Conservation (phyloP, 2,329 filamentous ascomycete genomes). For the Fusarium nanum region DNA sequence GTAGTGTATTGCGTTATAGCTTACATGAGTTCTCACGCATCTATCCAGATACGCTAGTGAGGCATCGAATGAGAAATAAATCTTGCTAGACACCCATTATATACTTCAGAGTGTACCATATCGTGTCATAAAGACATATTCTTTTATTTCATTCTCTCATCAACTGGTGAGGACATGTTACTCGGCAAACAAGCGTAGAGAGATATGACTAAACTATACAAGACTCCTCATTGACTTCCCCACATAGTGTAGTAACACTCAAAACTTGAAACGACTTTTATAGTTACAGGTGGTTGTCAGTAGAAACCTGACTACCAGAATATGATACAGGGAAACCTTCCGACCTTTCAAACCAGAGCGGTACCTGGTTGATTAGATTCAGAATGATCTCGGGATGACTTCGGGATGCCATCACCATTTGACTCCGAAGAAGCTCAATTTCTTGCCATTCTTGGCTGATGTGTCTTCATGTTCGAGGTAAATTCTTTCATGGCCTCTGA, state of each 20-base stretch:
- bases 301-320: background rate
- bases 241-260: background rate
- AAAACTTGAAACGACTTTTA: background rate
- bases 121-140: background rate
- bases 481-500: slow-evolving; percentile 75
- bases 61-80: background rate
- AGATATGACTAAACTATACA: background rate
- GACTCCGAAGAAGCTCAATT: slow-evolving; percentile 70
- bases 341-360: background rate
- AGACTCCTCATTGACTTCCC: background rate
- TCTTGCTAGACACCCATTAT: background rate
- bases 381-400: background rate
- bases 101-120: background rate
- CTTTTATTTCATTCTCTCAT: background rate
- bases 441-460: slow-evolving; percentile 53
- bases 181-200: background rate
- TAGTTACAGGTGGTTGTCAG: slow-evolving; percentile 16
- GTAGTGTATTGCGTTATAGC: background rate
- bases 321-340: slow-evolving; percentile 29
- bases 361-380: background rate
- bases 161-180: background rate
- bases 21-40: background rate
- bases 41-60: too few relatives aligned
- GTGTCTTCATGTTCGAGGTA: slow-evolving; percentile 73
- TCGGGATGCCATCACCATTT: slow-evolving; percentile 58